Evolutionary conservation across 1,284 basidiomycete species (phyloP), one percentile per base, ranked within the genome.

Genomic region (Polyporus tsugae): DNA sequence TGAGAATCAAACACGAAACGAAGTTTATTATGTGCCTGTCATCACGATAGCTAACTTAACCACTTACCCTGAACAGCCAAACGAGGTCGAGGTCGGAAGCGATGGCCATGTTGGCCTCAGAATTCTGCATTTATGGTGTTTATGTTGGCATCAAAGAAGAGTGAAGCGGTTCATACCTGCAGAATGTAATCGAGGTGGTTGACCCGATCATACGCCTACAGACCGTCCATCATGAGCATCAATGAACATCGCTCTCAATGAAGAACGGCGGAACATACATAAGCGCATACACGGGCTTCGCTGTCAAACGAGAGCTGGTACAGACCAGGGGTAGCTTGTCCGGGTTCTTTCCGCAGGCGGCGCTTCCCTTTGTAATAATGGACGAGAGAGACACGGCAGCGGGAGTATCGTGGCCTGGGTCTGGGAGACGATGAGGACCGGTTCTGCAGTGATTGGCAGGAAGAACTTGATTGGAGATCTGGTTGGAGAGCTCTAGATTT

Each of bases 281-380:
- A 2, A 10, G 19, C n/a, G 46, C n/a, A 17, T 35, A 35, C 44
- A 46, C 29, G 25, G 33, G 44, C 63, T 62, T 55, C 57, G 38
- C 22, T 15, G 15, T 60, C 25, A n/a, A 44, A 53, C 7, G 66
- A 61, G 9, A 67, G 66, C 41, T 70, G 59, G 29, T 69, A 63
- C 6, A 70, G 70, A 22, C 73, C 72, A 1, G 74, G 71, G 0
- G 64, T 69, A 10, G 74, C 73, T 17, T 67, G 46, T 2, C 73
- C 63, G 10, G 67, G 69, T 36, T 36, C 52, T 1, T 60, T 57
- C 13, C 69, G 66, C 11, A 49, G 60, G 9, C 71, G 58, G 7
- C 61, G 62, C 63, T 74, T 76, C 67, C 73, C 63, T 63, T 74
- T 74, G 58, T 71, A 75, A 49, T 76, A 75, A 22, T 72, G 69